Evolutionary conservation across 176 grass and related monocot genomes (phyloP).

Genomic region (Triticum aestivum): IWGSC_CS_RefSeq_v2.1 NC_057811.1:79829719-79830218

Average conservation of each 20-base stretch:
- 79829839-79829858: neutral
- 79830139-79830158: neutral
- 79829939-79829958: too few species aligned
- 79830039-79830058: too few species aligned
- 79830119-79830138: neutral
- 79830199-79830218: neutral
- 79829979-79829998: too few species aligned
- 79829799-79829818: neutral
- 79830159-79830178: neutral
- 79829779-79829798: neutral
- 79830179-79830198: neutral
- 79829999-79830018: too few species aligned
- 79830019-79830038: too few species aligned
- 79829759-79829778: too few species aligned
- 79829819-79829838: neutral
- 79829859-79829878: neutral
- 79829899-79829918: neutral
- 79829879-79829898: neutral
- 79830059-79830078: too few species aligned
- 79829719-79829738: too few species aligned
- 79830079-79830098: too few species aligned
- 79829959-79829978: too few species aligned
- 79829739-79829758: too few species aligned
- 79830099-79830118: neutral
- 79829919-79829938: too few species aligned